A percentile compares a stretch with the other conserved stretches of the same genome.
Evolutionary conservation across 2,329 filamentous ascomycete species (phyloP).

Genomic region (Dactylonectria macrodidyma): DNA sequence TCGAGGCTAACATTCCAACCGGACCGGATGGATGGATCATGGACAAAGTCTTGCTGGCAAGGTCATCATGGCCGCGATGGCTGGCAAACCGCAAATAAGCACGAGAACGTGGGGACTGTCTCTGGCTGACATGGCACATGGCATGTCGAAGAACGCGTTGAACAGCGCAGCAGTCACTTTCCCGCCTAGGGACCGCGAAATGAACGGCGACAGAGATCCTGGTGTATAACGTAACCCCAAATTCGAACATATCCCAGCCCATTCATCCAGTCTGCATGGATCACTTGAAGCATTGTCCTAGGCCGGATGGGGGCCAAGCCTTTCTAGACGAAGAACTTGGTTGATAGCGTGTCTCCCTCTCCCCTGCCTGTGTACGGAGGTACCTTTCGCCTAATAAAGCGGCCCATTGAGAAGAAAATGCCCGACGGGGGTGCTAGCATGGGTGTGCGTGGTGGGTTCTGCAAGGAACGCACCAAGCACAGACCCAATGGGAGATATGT

Average conservation of each 20-base stretch:
- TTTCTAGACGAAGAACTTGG: not conserved
- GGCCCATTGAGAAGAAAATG: constrained; percentile 14
- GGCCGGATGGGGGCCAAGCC: not conserved
- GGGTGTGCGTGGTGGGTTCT: constrained; percentile 5
- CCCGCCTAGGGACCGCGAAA: not conserved
- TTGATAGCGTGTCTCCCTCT: not conserved
- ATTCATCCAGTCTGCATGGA: not conserved
- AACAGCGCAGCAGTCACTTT: not conserved
- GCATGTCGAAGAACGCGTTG: not conserved
- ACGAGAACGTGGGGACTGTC: not conserved
- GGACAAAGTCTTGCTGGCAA: not conserved
- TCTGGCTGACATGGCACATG: not conserved
- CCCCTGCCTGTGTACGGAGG: not conserved
- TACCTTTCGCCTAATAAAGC: not conserved
- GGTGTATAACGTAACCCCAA: not conserved
- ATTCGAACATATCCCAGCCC: not conserved
- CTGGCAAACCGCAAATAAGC: not conserved
- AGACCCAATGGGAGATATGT: not conserved
- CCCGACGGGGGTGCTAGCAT: constrained; percentile 1
- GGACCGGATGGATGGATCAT: too few relatives aligned
- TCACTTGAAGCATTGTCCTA: not conserved
- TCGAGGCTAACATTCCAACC: too few relatives aligned
- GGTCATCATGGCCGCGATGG: not conserved
- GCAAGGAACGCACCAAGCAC: constrained; percentile 8
- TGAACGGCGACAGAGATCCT: not conserved